Base-by-base conservation (phyloP, 768 basidiomycete species). In the Cystobasidium onofrii region DNA sequence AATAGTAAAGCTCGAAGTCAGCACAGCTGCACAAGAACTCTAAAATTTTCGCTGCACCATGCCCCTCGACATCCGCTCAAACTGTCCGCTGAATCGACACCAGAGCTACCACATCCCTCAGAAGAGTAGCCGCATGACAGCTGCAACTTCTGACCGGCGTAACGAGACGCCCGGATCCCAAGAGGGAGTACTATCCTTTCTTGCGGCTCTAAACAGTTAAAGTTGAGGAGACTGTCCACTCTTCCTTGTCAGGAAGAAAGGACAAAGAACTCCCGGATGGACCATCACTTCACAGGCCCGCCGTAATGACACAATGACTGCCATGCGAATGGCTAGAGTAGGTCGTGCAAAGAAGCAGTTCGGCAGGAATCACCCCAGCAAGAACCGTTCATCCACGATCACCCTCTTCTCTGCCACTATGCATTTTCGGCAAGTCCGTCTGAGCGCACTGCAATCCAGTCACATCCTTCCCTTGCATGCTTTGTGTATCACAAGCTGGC, bases 201-300 rank as follows among this genome's bases (percentile, higher is more conserved):
- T 64, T 64, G 63, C 34, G 43, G 63, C 63, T 64, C 63, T 64
- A 64, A 64, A 43, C 25, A 64, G 39, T 31, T 9, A 41, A 36
- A 29, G 12, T 27, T 12, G 18, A 60, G 33, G 57, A 50, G 46
- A 7, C 9, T 50, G 46, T 12, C 7, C 3, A 15, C n/a, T 50
- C 46, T 50, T 20, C 46, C 12, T 50, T n/a, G 46, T 20, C n/a
- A n/a, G 4, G 46, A 20, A 50, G 46, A 50, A 50, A 20, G 9
- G 46, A n/a, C 46, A 50, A n/a, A 12, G 46, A 60, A 29, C 57
- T 60, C 57, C 57, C 57, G 57, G 33, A 34, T 60, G 29, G 27
- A 60, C 57, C 25, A 15, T 60, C 57, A 60, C 57, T 34, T 60
- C 23, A 23, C 57, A 60, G 57, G 57, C 25, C 57, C 57, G 57